Conservation (phyloP, 148 eudicot genomes). For the Rhododendron mucronatum region DNA sequence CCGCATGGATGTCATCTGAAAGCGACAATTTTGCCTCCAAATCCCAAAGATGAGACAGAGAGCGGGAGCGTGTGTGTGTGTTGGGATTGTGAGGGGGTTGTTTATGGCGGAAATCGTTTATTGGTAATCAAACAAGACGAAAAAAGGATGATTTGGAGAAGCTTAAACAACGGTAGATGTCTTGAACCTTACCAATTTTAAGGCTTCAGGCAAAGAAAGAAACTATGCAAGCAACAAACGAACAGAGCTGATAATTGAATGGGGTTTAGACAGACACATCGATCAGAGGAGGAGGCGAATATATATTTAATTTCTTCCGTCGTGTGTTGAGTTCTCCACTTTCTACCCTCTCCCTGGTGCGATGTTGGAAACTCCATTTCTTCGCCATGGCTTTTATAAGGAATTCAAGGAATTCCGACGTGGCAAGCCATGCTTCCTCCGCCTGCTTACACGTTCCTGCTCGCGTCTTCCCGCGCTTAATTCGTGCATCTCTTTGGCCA, state of each 20-base stretch:
- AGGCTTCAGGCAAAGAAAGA: neutral
- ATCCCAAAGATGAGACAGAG: neutral
- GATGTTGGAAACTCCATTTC: neutral
- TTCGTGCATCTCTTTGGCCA: slow-evolving; percentile 6
- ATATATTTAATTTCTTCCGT: neutral
- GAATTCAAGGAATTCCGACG: slow-evolving; percentile 13
- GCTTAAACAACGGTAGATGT: neutral
- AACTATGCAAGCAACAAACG: neutral
- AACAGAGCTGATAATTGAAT: neutral
- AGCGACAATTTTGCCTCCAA: neutral
- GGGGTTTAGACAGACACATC: neutral
- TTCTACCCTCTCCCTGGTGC: neutral
- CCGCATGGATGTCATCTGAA: slow-evolving; percentile 8
- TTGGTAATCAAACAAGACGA: neutral
- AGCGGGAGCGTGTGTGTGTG: neutral
- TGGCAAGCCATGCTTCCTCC: slow-evolving; percentile 13
- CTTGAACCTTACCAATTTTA: neutral
- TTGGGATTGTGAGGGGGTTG: neutral
- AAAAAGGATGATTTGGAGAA: neutral
- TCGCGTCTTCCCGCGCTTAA: slow-evolving; percentile 4
- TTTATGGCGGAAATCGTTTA: neutral
- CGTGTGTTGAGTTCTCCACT: neutral
- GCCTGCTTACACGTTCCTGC: slow-evolving; percentile 25
- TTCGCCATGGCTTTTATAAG: neutral
- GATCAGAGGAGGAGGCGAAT: neutral